Evolutionary conservation across 257 asterid species (phyloP).

Genomic region (Striga asiatica): DNA sequence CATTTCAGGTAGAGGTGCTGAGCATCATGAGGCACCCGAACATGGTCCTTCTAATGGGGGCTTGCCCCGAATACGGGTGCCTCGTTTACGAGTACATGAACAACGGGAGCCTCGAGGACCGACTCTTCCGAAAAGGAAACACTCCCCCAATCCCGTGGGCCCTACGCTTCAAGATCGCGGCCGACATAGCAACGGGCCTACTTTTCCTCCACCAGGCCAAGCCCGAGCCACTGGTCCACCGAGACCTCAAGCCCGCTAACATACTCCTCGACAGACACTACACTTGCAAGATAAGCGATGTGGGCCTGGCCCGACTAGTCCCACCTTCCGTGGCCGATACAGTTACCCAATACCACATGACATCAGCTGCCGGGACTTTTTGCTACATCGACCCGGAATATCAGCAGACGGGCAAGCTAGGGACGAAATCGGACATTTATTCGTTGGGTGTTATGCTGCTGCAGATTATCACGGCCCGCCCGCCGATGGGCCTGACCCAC

Average conservation of each 20-base stretch:
- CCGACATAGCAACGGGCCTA: constrained; percentile 49
- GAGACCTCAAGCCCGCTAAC: constrained; percentile 56
- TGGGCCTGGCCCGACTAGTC: constrained; percentile 55
- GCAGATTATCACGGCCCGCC: constrained; percentile 54
- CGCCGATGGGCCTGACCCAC: constrained; percentile 65
- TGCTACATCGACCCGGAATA: constrained; percentile 67
- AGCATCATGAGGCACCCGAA: constrained; percentile 58
- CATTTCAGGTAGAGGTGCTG: constrained; percentile 48
- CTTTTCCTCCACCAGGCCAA: constrained; percentile 63
- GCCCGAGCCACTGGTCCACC: constrained; percentile 62
- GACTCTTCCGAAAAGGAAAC: constrained; percentile 45
- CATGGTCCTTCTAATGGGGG: constrained; percentile 60
- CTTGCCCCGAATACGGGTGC: constrained; percentile 64
- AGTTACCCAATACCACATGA: constrained; percentile 57
- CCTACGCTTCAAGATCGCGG: constrained; percentile 42
- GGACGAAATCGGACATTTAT: constrained; percentile 53
- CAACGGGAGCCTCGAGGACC: constrained; percentile 60
- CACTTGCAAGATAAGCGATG: constrained; percentile 58
- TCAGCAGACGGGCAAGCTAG: constrained; percentile 56
- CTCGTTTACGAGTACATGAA: constrained; percentile 58
- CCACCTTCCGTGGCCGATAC: constrained; percentile 47
- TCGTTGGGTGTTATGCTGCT: constrained; percentile 55
- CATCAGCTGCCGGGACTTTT: constrained; percentile 64
- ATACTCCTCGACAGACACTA: constrained; percentile 39
- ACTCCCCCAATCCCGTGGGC: constrained; percentile 54